Base-by-base conservation (phyloP, 495 filamentous ascomycete genomes). In the Durotheca rogersii region DNA sequence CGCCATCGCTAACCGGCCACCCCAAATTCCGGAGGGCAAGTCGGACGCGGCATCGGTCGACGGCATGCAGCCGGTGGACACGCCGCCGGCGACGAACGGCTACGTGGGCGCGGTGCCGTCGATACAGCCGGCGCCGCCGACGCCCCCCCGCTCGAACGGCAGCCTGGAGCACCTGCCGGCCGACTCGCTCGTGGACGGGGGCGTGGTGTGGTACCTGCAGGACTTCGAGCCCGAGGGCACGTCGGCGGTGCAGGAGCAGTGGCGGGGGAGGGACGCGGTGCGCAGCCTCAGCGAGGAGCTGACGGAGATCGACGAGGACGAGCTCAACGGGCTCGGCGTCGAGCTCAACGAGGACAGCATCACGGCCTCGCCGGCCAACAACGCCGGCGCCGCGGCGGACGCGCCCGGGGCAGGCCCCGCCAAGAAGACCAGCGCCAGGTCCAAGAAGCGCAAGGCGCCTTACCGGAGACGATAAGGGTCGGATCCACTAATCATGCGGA, bases 121-220 rank as follows among this genome's bases (percentile, higher is more conserved):
- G 18, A 45, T 66, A 17, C 63, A 62, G 14, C 50, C 63, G 36
- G 66, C 57, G 2, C 69, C 75, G 1, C 69, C 70, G 23, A 76
- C 74, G 6, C 73, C 74, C 37, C 73, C 70, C 0, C 76, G 74
- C 27, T 74, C 69, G 0, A 79, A 77, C 51, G 75, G 73, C 34
- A 75, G 73, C 47, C 57, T 69, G 16, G 61, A 53, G 34, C 58
- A 50, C n/a, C 55, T 62, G 15, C 60, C 80, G 32, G 67, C 74
- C 7, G 76, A 81, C 12, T 71, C 77, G 3, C 69, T 93, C 23
- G 75, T 79, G 3, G 72, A 84, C 38, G 90, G 90, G 36, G 90
- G 90, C 9, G 76, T 92, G 5, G 84, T 87, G 7, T 95, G 91
- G 90, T 96, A 94, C 70, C 81, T 95, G 59, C 76, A 89, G 52